Evolutionary conservation across 2,329 filamentous ascomycete genomes (phyloP).

Genomic region (Fusarium redolens): DNA sequence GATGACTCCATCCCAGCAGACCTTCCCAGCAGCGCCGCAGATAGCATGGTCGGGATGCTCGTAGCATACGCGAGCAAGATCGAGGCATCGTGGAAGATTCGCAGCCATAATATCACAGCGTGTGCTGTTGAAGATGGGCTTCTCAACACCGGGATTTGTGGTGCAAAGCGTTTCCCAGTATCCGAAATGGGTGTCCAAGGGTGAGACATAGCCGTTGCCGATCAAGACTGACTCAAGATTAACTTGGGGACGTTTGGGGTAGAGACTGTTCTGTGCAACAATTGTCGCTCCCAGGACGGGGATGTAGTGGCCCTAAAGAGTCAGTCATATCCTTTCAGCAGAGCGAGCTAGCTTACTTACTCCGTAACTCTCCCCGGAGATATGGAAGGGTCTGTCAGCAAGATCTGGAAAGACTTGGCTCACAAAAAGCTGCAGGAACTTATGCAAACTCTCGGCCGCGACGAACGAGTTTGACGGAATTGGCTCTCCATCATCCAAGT

Average conservation of each 20-base stretch:
- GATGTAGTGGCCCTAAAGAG: slow-evolving; percentile 26
- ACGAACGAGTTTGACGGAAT: slow-evolving; percentile 31
- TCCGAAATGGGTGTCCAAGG: slow-evolving; percentile 28
- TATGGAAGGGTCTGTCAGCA: slow-evolving; percentile 20
- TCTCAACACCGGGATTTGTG: slow-evolving; percentile 24
- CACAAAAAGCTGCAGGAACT: slow-evolving; percentile 34
- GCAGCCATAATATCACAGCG: slow-evolving; percentile 28
- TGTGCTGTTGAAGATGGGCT: slow-evolving; percentile 31
- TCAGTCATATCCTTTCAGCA: neutral
- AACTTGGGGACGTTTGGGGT: slow-evolving; percentile 20
- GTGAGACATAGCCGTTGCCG: slow-evolving; percentile 37
- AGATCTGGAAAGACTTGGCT: slow-evolving; percentile 24
- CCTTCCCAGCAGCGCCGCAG: slow-evolving; percentile 19
- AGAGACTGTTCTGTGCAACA: slow-evolving; percentile 29
- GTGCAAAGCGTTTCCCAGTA: slow-evolving; percentile 40
- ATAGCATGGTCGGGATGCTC: slow-evolving; percentile 31
- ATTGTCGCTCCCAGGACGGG: slow-evolving; percentile 38
- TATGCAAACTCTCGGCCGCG: slow-evolving; percentile 31
- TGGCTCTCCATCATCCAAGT: slow-evolving; percentile 28
- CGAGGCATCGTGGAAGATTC: slow-evolving; percentile 34
- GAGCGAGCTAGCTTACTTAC: neutral
- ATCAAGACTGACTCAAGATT: slow-evolving; percentile 30
- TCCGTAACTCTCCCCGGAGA: slow-evolving; percentile 36
- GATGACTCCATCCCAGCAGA: slow-evolving; percentile 26
- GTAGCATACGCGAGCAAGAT: slow-evolving; percentile 29